Base-by-base conservation (phyloP, 164 flowering plant species). In the Sextonia rubra region DNA sequence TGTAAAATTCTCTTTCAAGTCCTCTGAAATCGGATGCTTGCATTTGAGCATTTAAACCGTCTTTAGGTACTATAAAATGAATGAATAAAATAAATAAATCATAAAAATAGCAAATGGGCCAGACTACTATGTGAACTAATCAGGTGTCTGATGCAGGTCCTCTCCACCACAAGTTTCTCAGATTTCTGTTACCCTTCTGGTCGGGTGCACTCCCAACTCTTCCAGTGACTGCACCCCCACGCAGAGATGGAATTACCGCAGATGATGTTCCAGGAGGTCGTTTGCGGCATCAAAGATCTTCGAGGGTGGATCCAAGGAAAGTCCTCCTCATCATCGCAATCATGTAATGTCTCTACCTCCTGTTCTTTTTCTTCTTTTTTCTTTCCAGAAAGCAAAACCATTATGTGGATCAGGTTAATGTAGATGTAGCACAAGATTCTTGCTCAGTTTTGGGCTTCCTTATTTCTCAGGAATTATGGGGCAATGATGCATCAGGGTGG, bases 221-320 rank as follows among this genome's bases (percentile, higher is more conserved):
- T 66, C 99, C 99, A 60, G 98, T 96, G 66, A 96, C 97, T 74
- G 98, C 95, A 62, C 99, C 99, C 12, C 83, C 93, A 52, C 85
- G 93, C 18, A 96, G 87, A 80, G 97, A 95, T 77, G 80, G 80
- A 73, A 77, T 85, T 69, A 83, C 80, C 76, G 74, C 77, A 18
- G 90, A 88, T 78, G 94, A 94, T 69, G 80, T 67, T 71, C 69
- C 86, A 2, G 97, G 91, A 79, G 91, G 87, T 37, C 97, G 94
- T 65, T 48, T 69, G 47, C 85, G 97, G 76, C 95, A 88, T 77
- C 89, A 85, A 75, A 91, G 82, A 81, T 71, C 91, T 69, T 91
- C 97, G 58, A 88, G 95, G 84, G 89, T 91, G 92, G 99, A 96
- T 83, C 97, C 97, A 67, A 86, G 99, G 78, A 93, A 92, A 81